These are phyloP conservation scores for Verticillium zaregamsianum DNA, from an alignment of 2,329 filamentous ascomycete genomes.

Conservation along the genomic window DNA sequence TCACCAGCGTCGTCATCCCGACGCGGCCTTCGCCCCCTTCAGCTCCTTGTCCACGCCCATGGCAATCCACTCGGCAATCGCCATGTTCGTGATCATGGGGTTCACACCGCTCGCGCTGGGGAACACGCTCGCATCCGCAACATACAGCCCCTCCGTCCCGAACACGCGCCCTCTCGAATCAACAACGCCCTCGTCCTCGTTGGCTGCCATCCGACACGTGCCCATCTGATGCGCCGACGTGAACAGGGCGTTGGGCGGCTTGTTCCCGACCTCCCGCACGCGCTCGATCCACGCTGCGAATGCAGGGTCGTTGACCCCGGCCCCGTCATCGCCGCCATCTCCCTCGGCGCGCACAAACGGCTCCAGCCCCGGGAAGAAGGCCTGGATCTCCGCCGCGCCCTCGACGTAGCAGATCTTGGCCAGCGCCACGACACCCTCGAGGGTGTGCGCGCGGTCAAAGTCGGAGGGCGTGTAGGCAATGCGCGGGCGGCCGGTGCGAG, in stretches of 20 bases:
- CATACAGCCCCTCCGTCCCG: slow-evolving; percentile 61
- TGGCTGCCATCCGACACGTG: slow-evolving; percentile 65
- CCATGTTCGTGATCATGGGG: slow-evolving; percentile 77
- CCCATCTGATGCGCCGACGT: slow-evolving; percentile 80
- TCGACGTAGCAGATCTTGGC: slow-evolving; percentile 74
- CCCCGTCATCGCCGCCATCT: slow-evolving; percentile 10
- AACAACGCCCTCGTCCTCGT: slow-evolving; percentile 49
- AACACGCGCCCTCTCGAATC: slow-evolving; percentile 58
- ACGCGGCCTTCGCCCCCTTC: neutral
- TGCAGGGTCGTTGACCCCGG: slow-evolving; percentile 45
- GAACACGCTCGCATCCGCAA: slow-evolving; percentile 73
- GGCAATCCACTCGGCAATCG: slow-evolving; percentile 62
- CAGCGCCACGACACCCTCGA: slow-evolving; percentile 67
- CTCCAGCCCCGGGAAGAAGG: slow-evolving; percentile 55
- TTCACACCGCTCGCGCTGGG: slow-evolving; percentile 76
- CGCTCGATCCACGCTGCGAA: slow-evolving; percentile 60
- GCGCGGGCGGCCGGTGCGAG: slow-evolving; percentile 57
- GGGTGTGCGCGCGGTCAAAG: slow-evolving; percentile 67
- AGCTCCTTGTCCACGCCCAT: slow-evolving; percentile 49
- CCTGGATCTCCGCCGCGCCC: slow-evolving; percentile 77
- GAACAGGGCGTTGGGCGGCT: slow-evolving; percentile 49
- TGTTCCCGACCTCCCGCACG: slow-evolving; percentile 43
- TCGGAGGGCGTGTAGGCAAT: slow-evolving; percentile 68
- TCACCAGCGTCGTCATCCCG: no score
- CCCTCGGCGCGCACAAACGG: slow-evolving; percentile 49